Base-by-base conservation (phyloP, 805 yeast species). In the Pichia pseudocactophila region DNA sequence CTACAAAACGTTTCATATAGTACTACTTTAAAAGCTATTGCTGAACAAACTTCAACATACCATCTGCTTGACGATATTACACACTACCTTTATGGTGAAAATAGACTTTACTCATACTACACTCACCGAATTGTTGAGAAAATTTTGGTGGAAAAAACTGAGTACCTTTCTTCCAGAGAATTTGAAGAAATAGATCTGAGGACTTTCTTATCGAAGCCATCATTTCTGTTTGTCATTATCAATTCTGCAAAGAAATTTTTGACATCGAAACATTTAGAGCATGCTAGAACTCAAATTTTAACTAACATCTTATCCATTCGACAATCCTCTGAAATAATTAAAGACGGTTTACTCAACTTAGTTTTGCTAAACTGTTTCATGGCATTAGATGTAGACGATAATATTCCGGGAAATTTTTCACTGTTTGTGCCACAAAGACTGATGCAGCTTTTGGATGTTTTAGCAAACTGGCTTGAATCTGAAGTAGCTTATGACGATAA, bases 371-470 rank as follows among this genome's bases (percentile, higher is more conserved):
- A 65, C 37, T 64, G 68, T 44, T 60, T 66, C 48, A 64, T 76
- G 44, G 54, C 59, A 39, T 45, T 60, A 2, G 67, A 64, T 20
- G 49, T 50, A 7, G 66, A 60, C 15, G 48, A 47, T 18, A 53
- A 42, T 1, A 32, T 53, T 7, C 51, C 61, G 2, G 45, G 45
- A 5, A 35, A 38, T 4, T 62, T 60, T 36, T 60, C 56, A n/a
- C 67, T 78, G 2, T 61, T 83, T 20, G 81, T 85, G 7, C 66
- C 73, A 3, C 88, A 79, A 53, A 70, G 92, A 50, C 63, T 81
- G 32, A 71, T 68, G 34, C 75, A 82, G 85, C 60, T 81, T 8
- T 47, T 84, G 16, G 71, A 66, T 34, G 69, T 73, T 5, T 49
- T 87, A 1, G 54, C 59, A 4, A 61, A 61, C 16, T 81, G 89